phyloP scores from a whole-genome alignment of 208 protist genomes.

The Giardia duodenalis region DNA sequence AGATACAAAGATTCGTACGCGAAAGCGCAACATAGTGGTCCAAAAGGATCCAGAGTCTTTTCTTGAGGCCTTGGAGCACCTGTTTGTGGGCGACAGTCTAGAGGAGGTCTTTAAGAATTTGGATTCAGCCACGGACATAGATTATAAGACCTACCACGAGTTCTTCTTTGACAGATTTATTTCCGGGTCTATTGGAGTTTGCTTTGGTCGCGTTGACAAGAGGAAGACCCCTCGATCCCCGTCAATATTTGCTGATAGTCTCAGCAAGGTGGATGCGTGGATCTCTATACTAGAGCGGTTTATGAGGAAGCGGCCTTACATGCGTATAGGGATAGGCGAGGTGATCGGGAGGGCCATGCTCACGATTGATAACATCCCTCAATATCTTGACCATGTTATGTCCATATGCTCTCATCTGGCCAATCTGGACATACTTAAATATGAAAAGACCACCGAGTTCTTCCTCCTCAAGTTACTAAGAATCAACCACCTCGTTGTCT shows the following conservation, averaged over 20 bases:
- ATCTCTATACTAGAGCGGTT: neutral
- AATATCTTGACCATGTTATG: neutral
- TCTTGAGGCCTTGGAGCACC: neutral
- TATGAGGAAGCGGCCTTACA: neutral
- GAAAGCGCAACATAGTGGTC: neutral
- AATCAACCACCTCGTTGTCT: neutral
- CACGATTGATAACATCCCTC: neutral
- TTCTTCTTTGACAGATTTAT: neutral
- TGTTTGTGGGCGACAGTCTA: neutral
- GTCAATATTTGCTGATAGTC: neutral
- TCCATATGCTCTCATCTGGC: neutral
- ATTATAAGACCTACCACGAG: neutral
- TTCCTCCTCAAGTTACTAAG: neutral
- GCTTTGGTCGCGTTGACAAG: neutral
- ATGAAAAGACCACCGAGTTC: neutral
- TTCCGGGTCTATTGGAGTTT: neutral
- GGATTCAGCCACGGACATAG: neutral
- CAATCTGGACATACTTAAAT: neutral
- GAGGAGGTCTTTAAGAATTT: neutral
- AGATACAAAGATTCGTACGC: neutral
- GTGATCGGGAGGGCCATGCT: neutral
- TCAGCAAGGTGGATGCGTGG: neutral
- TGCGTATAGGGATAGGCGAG: neutral
- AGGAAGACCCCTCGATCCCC: neutral
- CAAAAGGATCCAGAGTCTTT: neutral